Evolutionary conservation across 495 filamentous ascomycete species (phyloP), one percentile per base, ranked within the genome.

Genomic region (Daldinia concentrica): DNA sequence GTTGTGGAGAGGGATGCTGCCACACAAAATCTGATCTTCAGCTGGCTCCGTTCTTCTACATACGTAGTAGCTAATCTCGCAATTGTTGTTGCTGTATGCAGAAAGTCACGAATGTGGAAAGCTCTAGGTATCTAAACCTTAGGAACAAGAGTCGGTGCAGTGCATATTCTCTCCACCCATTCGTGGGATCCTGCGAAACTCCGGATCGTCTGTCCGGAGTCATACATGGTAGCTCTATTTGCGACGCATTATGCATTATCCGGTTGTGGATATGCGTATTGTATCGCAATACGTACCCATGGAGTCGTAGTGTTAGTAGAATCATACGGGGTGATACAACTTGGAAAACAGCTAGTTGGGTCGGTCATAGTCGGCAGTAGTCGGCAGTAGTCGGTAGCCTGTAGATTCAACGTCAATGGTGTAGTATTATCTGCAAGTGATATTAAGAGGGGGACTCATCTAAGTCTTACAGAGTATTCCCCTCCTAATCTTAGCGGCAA

Each of bases 121-220:
- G 26, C 36, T 32, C 11, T 64, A n/a, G n/a, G n/a, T n/a, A 36
- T 60, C 50, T 43, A 22, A 51, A 58, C 17, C 58, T 48, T 7
- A 48, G 58, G 56, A n/a, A 59, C 29, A 39, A 58, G 34, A 50
- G 69, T 61, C 64, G 62, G 65, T 73, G 66, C 66, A 39, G 27
- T 69, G 71, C 71, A 69, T 73, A 51, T 56, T 48, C 60, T 48
- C 65, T 66, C 66, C 66, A 66, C 66, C 34, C 8, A 50, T 39
- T 66, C 62, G 29, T 72, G 58, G 15, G 14, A 56, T 67, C 34
- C 54, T 52, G 29, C 32, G 36, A 58, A 54, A 34, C 19, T 54
- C n/a, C 27, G 56, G 41, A 43, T 19, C n/a, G 24, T 9, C 19
- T 54, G 34, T 22, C n/a, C 24, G 30, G 45, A 67, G 54, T 41